phyloP scores from a whole-genome alignment of 2,329 filamentous ascomycete genomes.

The Aspergillus texensis region DNA sequence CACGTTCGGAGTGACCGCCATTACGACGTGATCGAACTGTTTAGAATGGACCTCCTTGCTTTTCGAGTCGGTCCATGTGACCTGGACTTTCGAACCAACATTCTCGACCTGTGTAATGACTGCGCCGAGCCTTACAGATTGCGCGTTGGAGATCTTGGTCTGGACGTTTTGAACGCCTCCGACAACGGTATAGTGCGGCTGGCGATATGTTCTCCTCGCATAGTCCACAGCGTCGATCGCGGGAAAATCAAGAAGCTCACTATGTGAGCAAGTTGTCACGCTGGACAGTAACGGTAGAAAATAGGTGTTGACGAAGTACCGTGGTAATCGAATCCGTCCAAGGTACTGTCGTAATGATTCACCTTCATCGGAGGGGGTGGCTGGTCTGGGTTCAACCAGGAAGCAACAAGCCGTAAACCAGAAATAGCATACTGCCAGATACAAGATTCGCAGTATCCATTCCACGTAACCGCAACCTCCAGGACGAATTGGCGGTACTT shows the following conservation, averaged over 20 bases:
- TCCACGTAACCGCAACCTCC: neutral
- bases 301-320: constrained; percentile 12
- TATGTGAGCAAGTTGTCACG: constrained; percentile 27
- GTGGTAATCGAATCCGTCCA: constrained; percentile 11
- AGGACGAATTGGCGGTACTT: constrained; percentile 12
- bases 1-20: constrained; percentile 59
- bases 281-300: constrained; percentile 38
- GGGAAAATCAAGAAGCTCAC: constrained; percentile 24
- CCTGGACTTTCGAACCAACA: constrained; percentile 8
- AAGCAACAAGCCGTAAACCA: constrained; percentile 21
- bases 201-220: constrained; percentile 21
- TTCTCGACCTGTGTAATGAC: constrained; percentile 14
- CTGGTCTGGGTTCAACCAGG: constrained; percentile 9
- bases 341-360: constrained; percentile 16
- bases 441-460: constrained; percentile 12
- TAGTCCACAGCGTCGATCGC: constrained; percentile 26
- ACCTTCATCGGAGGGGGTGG: neutral
- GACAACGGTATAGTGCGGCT: constrained; percentile 24
- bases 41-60: constrained; percentile 16
- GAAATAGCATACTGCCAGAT: constrained; percentile 16
- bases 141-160: constrained; percentile 14
- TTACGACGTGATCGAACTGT: constrained; percentile 43
- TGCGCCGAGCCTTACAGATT: constrained; percentile 17
- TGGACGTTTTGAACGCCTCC: constrained; percentile 24
- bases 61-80: constrained; percentile 9